Evolutionary conservation across 306 rosid genomes (phyloP).

Genomic region (Pyrus pyrifolia): DNA sequence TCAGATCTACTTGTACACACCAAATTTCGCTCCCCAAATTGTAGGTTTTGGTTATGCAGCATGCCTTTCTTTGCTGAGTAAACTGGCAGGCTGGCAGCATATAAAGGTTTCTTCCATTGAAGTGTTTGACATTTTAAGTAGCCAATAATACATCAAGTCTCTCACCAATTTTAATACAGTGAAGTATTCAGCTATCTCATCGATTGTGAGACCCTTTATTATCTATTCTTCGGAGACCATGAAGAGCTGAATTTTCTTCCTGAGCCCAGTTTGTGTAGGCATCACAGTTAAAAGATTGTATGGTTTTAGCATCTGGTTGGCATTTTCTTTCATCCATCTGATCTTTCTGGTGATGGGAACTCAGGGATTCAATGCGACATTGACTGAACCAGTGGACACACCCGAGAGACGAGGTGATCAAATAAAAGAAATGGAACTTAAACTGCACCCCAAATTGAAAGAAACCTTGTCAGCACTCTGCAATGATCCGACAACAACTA

Average conservation of each 20-base stretch:
- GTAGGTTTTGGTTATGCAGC: neutral
- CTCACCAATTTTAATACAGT: neutral
- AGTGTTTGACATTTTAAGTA: neutral
- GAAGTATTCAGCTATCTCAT: neutral
- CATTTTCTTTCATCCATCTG: neutral
- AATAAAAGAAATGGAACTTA: conserved; percentile 78
- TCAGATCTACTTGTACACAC: neutral
- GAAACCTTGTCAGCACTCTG: conserved; percentile 59
- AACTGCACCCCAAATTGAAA: conserved; percentile 70
- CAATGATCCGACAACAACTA: conserved; percentile 67
- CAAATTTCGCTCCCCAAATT: neutral
- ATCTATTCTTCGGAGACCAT: neutral
- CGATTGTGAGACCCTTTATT: neutral
- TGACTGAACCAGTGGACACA: conserved; percentile 88
- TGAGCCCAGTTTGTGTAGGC: neutral
- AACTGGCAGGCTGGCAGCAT: no score
- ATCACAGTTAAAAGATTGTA: neutral
- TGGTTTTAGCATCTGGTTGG: neutral
- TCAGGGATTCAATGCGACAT: conserved; percentile 88
- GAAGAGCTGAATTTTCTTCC: neutral
- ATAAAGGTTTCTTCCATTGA: neutral
- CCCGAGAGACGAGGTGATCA: conserved; percentile 72
- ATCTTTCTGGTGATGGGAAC: conserved; percentile 21
- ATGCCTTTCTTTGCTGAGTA: no score
- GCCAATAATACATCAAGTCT: neutral